Conservation (phyloP, 2,329 filamentous ascomycete species). For the Botryotinia convoluta region DNA sequence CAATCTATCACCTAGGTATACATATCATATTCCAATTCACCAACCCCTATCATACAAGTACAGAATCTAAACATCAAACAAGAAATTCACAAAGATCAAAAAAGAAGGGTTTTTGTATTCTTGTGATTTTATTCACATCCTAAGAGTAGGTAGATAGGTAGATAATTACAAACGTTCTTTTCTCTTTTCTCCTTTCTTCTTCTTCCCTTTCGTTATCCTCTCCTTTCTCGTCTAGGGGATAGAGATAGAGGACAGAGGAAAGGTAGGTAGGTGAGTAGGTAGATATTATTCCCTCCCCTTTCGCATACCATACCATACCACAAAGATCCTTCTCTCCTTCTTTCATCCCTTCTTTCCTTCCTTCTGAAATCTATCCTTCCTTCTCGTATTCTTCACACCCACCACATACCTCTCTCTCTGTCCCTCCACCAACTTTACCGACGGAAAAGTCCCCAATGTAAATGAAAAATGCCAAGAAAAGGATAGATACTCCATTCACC, state of each 20-base stretch:
- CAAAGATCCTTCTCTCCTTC: background rate
- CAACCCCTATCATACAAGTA: background rate
- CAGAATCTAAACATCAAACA: background rate
- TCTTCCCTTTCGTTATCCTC: no score
- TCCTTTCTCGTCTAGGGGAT: no score
- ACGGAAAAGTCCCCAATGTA: background rate
- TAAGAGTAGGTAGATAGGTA: background rate
- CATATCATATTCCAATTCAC: background rate
- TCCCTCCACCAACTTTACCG: background rate
- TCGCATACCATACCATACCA: background rate
- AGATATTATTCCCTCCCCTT: background rate
- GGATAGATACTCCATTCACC: conserved; percentile 9
- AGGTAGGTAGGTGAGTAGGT: no score
- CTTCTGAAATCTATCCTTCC: background rate
- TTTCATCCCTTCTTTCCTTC: background rate
- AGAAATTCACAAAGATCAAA: background rate
- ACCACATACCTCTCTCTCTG: background rate
- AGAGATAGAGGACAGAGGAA: no score
- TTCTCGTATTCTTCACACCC: background rate
- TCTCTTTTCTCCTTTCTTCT: no score
- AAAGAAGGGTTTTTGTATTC: background rate
- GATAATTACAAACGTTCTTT: no score
- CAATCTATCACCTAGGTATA: background rate
- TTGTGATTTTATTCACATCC: background rate
- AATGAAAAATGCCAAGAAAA: background rate